Evolutionary conservation across 164 flowering plant species (phyloP).

Genomic region (Santalum album): DNA sequence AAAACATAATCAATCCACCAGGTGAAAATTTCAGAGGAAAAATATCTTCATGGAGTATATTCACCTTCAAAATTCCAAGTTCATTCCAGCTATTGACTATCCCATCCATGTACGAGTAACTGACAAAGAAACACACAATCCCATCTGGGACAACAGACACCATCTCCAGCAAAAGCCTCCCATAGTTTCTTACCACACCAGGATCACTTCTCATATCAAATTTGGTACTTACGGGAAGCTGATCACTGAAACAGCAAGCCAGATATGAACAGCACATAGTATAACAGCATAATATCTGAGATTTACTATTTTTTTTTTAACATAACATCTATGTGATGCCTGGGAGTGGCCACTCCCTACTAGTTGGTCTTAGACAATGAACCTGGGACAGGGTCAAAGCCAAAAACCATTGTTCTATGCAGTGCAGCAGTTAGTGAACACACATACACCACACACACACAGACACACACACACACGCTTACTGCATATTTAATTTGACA

Average conservation of each 20-base stretch:
- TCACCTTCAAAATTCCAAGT: conserved; percentile 78
- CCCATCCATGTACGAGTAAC: conserved; percentile 99
- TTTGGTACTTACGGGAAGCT: conserved; percentile 97
- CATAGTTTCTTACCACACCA: conserved; percentile 96
- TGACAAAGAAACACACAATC: conserved; percentile 94
- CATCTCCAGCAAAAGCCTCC: conserved; percentile 94
- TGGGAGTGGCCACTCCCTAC: no score
- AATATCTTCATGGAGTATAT: neutral
- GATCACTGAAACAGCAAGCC: conserved; percentile 59
- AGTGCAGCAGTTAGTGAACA: no score
- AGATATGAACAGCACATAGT: neutral
- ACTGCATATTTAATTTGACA: neutral
- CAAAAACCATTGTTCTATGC: no score
- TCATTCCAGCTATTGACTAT: conserved; percentile 95
- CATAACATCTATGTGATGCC: neutral
- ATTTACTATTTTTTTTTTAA: neutral
- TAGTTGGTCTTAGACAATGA: no score
- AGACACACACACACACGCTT: neutral
- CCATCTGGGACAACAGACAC: conserved; percentile 98
- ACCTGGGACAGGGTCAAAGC: no score
- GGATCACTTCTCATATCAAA: conserved; percentile 98
- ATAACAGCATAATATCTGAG: neutral
- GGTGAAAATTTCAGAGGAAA: neutral
- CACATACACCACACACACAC: neutral
- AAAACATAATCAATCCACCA: no score